These are phyloP conservation scores for Hemisphaericaspora xylofermentans DNA, from an alignment of 1,139 yeast genomes.

Conservation along the genomic window DNA sequence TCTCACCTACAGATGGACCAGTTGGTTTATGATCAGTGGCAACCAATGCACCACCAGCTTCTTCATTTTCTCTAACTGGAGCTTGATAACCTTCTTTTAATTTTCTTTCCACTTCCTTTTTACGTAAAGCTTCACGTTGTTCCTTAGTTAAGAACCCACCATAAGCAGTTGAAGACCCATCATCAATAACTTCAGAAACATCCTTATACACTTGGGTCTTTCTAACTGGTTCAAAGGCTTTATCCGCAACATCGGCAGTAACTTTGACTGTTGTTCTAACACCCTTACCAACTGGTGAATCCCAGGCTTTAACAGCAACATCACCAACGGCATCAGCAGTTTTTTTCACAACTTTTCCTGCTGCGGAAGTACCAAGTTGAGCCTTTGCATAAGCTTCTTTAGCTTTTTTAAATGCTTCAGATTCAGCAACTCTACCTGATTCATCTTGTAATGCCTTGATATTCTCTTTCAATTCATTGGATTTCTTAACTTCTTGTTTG, in stretches of 20 bases:
- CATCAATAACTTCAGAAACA: conserved; percentile 85
- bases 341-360: conserved; percentile 79
- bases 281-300: conserved; percentile 85
- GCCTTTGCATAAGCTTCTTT: conserved; percentile 91
- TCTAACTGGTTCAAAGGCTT: conserved; percentile 92
- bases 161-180: conserved; percentile 82
- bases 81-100: conserved; percentile 60
- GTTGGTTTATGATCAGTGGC: conserved; percentile 78
- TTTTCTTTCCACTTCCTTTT: conserved; percentile 52
- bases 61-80: conserved; percentile 73
- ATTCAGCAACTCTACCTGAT: conserved; percentile 91
- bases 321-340: conserved; percentile 95
- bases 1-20: conserved; percentile 68
- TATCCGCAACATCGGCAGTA: conserved; percentile 81
- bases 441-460: conserved; percentile 96
- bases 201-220: conserved; percentile 87
- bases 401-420: conserved; percentile 90
- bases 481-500: conserved; percentile 85
- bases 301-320: conserved; percentile 94
- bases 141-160: conserved; percentile 93
- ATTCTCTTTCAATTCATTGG: conserved; percentile 84
- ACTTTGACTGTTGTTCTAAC: conserved; percentile 79
- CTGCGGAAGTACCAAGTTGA: conserved; percentile 74
- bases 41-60: conserved; percentile 83
- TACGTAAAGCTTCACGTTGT: conserved; percentile 73